A percentile compares a stretch with the other conserved stretches of the same genome.
Conservation (phyloP, 805 yeast genomes). For the Myxozyma monticola region DNA sequence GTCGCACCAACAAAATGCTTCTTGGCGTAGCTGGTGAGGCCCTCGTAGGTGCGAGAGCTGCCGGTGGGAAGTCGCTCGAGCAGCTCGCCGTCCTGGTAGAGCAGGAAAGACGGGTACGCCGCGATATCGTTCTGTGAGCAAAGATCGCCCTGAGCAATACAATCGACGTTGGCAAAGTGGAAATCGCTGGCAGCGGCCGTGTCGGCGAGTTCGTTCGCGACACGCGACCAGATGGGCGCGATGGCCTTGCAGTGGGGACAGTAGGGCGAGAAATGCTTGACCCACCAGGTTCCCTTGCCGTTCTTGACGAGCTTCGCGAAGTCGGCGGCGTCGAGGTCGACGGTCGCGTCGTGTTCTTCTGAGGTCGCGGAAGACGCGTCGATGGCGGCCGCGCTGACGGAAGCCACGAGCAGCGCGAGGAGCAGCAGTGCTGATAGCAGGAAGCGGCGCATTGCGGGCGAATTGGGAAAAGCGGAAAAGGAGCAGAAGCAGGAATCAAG, state of each 20-base stretch:
- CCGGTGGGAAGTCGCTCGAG: slow-evolving; percentile 32
- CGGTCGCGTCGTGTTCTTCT: slow-evolving; percentile 11
- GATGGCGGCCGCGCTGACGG: no score
- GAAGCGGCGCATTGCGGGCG: no score
- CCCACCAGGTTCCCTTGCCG: slow-evolving; percentile 60
- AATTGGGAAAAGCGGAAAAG: no score
- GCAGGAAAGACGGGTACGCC: slow-evolving; percentile 68
- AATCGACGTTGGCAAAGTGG: slow-evolving; percentile 70
- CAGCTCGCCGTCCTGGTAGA: slow-evolving; percentile 49
- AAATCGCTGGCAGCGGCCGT: slow-evolving; percentile 51
- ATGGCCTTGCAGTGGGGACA: slow-evolving; percentile 78
- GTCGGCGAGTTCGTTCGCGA: slow-evolving; percentile 56
- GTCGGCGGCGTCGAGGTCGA: slow-evolving; percentile 18
- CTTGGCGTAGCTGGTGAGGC: slow-evolving; percentile 18
- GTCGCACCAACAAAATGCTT: slow-evolving; percentile 4
- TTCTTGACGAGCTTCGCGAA: slow-evolving; percentile 8
- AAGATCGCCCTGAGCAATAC: slow-evolving; percentile 82
- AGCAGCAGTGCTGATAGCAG: no score
- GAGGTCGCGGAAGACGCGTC: no score
- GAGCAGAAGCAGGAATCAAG: no score
- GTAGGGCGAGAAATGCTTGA: slow-evolving; percentile 88
- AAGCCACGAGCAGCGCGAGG: no score
- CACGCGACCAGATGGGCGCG: slow-evolving; percentile 79
- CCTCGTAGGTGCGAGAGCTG: slow-evolving; percentile 16
- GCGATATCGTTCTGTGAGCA: slow-evolving; percentile 65